These are phyloP conservation scores for Metschnikowia vanudenii DNA, from an alignment of 805 yeast species.

Conservation along the genomic window DNA sequence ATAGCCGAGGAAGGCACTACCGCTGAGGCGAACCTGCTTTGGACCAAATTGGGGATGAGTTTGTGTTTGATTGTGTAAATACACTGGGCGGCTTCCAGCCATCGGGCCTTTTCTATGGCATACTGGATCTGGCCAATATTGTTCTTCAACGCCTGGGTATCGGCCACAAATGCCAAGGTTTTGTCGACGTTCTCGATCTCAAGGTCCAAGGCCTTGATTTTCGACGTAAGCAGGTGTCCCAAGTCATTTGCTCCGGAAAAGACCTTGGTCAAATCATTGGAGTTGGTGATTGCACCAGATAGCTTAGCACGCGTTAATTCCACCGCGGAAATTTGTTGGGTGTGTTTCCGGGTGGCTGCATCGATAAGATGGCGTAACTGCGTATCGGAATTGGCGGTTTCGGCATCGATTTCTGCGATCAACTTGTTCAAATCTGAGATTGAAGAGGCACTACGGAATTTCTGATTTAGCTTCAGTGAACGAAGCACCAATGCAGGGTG, in stretches of 20 bases:
- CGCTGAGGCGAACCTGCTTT: conserved; percentile 69
- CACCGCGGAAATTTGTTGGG: conserved; percentile 42
- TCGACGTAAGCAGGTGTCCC: conserved; percentile 65
- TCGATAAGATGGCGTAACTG: conserved; percentile 27
- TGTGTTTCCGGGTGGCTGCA: conserved; percentile 30
- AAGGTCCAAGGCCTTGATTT: conserved; percentile 65
- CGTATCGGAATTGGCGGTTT: conserved; percentile 25
- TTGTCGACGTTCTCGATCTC: conserved; percentile 65
- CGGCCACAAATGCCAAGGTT: conserved; percentile 61
- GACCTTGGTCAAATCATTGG: conserved; percentile 53
- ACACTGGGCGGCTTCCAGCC: conserved; percentile 76
- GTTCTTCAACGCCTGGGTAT: conserved; percentile 63
- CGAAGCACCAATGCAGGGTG: conserved; percentile 7
- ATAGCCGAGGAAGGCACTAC: conserved; percentile 85
- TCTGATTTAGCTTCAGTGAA: conserved; percentile 7
- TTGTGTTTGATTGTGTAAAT: conserved; percentile 41
- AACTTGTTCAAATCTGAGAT: conserved; percentile 31
- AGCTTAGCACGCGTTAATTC: conserved; percentile 64
- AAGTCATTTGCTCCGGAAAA: conserved; percentile 61
- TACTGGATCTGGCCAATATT: conserved; percentile 63
- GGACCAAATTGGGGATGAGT: conserved; percentile 52
- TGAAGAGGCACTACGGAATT: conserved; percentile 24
- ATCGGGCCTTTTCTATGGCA: conserved; percentile 66
- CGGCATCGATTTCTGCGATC: conserved; percentile 28
- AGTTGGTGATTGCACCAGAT: conserved; percentile 56